Conservation (phyloP, 495 filamentous ascomycete species). For the Trichoderma reesei region DNA sequence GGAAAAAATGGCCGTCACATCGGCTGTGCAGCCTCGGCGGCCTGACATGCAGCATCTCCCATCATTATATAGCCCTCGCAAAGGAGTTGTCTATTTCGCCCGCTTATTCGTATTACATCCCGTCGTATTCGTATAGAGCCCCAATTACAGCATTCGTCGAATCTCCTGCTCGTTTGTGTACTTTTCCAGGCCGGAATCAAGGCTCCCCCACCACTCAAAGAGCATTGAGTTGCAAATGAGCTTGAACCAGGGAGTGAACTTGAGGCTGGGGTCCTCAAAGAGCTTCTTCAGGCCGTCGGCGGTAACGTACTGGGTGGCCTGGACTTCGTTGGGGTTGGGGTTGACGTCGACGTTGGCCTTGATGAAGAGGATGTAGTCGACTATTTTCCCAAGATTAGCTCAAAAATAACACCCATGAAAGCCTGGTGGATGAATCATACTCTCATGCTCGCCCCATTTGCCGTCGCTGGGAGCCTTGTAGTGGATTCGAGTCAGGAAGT, state of each 20-base stretch:
- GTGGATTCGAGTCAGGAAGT: constrained; percentile 93
- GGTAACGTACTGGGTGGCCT: constrained; percentile 72
- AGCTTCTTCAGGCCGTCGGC: constrained; percentile 72
- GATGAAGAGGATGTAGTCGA: constrained; percentile 99
- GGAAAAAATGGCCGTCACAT: no score
- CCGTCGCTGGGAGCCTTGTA: constrained; percentile 97
- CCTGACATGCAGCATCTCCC: background rate
- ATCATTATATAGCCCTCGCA: background rate
- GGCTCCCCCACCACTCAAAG: constrained; percentile 94
- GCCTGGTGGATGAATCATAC: no score
- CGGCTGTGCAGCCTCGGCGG: background rate
- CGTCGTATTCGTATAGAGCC: background rate
- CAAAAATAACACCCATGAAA: no score
- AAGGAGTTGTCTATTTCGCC: background rate
- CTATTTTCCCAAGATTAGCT: constrained; percentile 30
- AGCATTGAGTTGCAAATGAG: constrained; percentile 96
- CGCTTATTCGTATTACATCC: background rate
- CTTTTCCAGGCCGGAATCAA: constrained; percentile 70
- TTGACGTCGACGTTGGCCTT: constrained; percentile 79
- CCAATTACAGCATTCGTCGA: constrained; percentile 61
- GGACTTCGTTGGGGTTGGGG: constrained; percentile 78
- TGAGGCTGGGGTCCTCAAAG: constrained; percentile 69
- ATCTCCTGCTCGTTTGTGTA: constrained; percentile 82
- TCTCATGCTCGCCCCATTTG: constrained; percentile 98
- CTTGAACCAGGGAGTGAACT: constrained; percentile 99